These are phyloP conservation scores for Xylariaceae sp. DNA, from an alignment of 2,329 filamentous ascomycete genomes.

Conservation along the genomic window DNA sequence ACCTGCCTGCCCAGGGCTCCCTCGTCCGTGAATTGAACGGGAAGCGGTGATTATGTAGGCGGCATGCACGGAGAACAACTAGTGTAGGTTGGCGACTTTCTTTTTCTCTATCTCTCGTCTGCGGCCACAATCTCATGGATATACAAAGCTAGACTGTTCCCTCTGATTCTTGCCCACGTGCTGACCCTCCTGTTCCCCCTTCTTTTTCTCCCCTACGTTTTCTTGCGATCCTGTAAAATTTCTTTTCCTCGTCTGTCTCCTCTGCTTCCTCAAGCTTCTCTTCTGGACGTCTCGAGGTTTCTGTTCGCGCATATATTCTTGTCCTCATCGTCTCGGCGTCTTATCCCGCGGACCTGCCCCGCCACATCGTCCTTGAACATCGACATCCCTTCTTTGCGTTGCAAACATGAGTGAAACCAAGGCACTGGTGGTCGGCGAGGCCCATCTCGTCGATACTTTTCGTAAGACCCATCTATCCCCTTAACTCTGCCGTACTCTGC, in stretches of 20 bases:
- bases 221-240: not conserved
- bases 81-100: not conserved
- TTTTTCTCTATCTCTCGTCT: not conserved
- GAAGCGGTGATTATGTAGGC: not conserved
- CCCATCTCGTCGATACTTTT: conserved; percentile 70
- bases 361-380: conserved; percentile 12
- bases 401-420: conserved; percentile 45
- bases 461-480: conserved; percentile 42
- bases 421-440: conserved; percentile 63
- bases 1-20: too few species aligned
- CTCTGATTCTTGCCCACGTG: conserved; percentile 14
- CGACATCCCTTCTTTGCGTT: conserved; percentile 13
- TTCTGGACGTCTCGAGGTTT: not conserved
- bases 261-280: not conserved
- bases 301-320: not conserved
- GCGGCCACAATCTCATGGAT: conserved; percentile 3
- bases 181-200: conserved; percentile 10
- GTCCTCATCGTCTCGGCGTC: not conserved
- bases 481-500: not conserved
- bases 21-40: too few species aligned
- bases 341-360: conserved; percentile 15
- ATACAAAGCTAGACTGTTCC: conserved; percentile 17
- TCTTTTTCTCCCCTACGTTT: conserved; percentile 8
- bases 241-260: conserved; percentile 4
- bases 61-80: not conserved